These are phyloP conservation scores for Microcos paniculata DNA, from an alignment of 345 rosid genomes.

Conservation along the genomic window DNA sequence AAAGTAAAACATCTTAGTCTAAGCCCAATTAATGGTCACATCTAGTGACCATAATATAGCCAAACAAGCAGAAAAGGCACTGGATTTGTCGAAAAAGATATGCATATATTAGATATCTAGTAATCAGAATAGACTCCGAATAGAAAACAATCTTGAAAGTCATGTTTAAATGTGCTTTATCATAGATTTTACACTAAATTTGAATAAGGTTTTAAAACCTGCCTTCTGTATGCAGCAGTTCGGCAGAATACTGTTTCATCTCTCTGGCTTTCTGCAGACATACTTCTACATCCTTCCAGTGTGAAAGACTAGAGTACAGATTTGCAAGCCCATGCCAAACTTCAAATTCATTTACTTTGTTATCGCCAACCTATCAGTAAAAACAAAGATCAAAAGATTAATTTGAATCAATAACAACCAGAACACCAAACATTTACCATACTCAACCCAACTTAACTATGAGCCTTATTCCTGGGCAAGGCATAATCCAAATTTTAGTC, in stretches of 20 bases:
- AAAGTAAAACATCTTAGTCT: no score
- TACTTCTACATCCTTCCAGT: constrained; percentile 90
- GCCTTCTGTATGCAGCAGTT: constrained; percentile 80
- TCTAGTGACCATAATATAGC: no score
- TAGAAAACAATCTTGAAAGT: no score
- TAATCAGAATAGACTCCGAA: no score
- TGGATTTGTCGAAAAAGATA: no score
- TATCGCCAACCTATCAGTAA: constrained; percentile 53
- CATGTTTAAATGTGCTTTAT: no score
- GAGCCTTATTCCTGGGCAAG: not conserved
- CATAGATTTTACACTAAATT: no score
- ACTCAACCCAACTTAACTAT: not conserved
- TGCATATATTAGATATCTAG: no score
- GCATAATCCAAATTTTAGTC: not conserved
- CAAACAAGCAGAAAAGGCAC: no score
- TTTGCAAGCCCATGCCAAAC: constrained; percentile 92
- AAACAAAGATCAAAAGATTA: constrained; percentile 3
- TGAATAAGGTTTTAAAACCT: constrained; percentile 31
- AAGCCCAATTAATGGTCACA: no score
- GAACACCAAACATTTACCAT: no score
- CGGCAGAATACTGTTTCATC: constrained; percentile 67
- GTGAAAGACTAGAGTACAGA: constrained; percentile 76
- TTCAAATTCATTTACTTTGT: constrained; percentile 75
- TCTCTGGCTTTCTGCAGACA: constrained; percentile 79
- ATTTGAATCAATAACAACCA: not conserved